These are phyloP conservation scores for Tylopilus orsonianus DNA, from an alignment of 1,284 basidiomycete species.

Conservation along the genomic window DNA sequence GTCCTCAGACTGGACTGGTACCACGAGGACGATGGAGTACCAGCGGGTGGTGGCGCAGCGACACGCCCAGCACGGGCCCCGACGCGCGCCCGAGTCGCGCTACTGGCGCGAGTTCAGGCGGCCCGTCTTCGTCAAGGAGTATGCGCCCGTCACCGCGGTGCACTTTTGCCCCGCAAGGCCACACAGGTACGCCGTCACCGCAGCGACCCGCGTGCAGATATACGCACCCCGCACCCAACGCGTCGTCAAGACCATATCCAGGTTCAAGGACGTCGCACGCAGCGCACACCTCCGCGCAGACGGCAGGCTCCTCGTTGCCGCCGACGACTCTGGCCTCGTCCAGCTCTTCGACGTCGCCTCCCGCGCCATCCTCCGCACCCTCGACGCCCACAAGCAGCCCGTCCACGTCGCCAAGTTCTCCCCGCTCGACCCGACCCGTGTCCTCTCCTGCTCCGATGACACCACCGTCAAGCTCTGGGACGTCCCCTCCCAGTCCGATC, in stretches of 20 bases:
- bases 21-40: constrained; percentile 78
- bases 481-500: constrained; percentile 82
- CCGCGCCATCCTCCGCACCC: constrained; percentile 88
- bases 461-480: constrained; percentile 95
- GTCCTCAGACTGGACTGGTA: too few relatives aligned
- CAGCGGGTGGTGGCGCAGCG: constrained; percentile 69
- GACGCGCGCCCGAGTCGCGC: constrained; percentile 69
- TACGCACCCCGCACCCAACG: constrained; percentile 96
- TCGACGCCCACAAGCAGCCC: constrained; percentile 92
- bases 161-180: constrained; percentile 86
- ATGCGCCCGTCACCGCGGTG: constrained; percentile 89
- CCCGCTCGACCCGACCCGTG: constrained; percentile 72
- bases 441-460: constrained; percentile 96
- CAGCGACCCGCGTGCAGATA: constrained; percentile 92
- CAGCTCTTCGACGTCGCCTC: constrained; percentile 97
- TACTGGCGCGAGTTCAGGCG: constrained; percentile 83
- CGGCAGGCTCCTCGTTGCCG: constrained; percentile 93
- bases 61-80: constrained; percentile 54
- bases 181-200: constrained; percentile 93
- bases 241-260: constrained; percentile 92
- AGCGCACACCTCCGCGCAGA: constrained; percentile 87
- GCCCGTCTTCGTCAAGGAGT: constrained; percentile 92
- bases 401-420: constrained; percentile 96
- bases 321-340: constrained; percentile 91
- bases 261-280: constrained; percentile 95